Evolutionary conservation across 768 basidiomycete species (phyloP).

Genomic region (Calocybe gangraenosa): DNA sequence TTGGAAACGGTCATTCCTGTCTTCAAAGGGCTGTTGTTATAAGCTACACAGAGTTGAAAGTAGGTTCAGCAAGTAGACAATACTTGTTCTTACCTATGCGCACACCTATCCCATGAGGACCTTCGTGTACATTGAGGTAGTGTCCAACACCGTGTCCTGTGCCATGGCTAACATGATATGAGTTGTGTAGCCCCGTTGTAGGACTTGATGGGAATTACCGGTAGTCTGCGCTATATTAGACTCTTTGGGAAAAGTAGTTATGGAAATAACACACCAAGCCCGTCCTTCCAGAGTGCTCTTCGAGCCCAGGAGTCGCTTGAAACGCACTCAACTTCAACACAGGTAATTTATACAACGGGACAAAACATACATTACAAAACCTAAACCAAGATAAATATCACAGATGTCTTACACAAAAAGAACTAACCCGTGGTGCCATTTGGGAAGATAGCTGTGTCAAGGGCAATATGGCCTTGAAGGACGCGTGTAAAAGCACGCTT

Average conservation of each 20-base stretch:
- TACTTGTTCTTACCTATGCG: slow-evolving; percentile 36
- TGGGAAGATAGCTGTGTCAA: slow-evolving; percentile 84
- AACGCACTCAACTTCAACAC: not conserved
- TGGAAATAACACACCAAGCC: slow-evolving; percentile 54
- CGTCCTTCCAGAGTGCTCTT: slow-evolving; percentile 79
- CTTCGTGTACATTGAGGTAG: slow-evolving; percentile 94
- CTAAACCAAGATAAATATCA: slow-evolving; percentile 23
- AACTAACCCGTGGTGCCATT: slow-evolving; percentile 68
- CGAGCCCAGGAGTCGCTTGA: slow-evolving; percentile 78
- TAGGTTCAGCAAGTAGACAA: not conserved
- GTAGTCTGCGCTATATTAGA: slow-evolving; percentile 40
- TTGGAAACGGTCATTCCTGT: slow-evolving; percentile 91
- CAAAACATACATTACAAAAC: slow-evolving; percentile 48
- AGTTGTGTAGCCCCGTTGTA: slow-evolving; percentile 3
- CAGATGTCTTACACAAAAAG: not conserved
- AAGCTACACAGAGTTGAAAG: slow-evolving; percentile 31
- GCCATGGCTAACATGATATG: slow-evolving; percentile 56
- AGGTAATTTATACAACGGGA: not conserved
- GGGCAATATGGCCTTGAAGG: slow-evolving; percentile 85
- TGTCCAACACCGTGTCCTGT: slow-evolving; percentile 96
- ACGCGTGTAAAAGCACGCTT: slow-evolving; percentile 90
- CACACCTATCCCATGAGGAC: slow-evolving; percentile 62
- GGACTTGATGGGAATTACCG: slow-evolving; percentile 30
- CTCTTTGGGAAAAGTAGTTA: not conserved
- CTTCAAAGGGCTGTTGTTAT: slow-evolving; percentile 70